Base-by-base conservation (phyloP, 768 basidiomycete genomes). In the Rickenella mellea region DNA sequence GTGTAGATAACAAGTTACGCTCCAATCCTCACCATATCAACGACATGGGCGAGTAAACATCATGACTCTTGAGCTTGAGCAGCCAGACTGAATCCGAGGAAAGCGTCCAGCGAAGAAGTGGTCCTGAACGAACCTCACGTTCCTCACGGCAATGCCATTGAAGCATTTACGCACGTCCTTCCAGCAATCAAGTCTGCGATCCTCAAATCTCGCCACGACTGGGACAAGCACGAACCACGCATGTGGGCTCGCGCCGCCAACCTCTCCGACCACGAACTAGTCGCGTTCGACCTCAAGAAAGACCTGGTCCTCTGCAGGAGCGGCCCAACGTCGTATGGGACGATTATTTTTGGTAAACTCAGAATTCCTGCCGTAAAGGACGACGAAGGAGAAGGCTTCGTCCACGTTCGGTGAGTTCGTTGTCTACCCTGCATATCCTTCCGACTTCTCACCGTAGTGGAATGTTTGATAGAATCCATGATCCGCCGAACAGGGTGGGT, bases 311-410 rank as follows among this genome's bases (percentile, higher is more conserved):
- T 61, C 48, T 56, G 68, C 24, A 66, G 81, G 42, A 78, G 73
- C 51, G 81, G 70, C 4, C 47, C 59, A 27, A 78, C 78, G 26
- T 69, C 77, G 44, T 77, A 87, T 56, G 85, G 85, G 12, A 74
- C 70, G 8, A 74, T 87, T 43, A 73, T 89, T 46, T 57, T 89
- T 9, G 84, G 86, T 21, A 86, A 88, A 68, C 73, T 87, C 56
- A 73, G 71, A 51, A 68, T 87, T 33, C 80, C 82, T 6, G 80
- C 73, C 17, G 63, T 85, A 41, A 64, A 73, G 6, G 83, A 84
- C 52, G 65, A 57, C 24, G 63, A 74, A 51, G 81, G 83, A 22
- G 66, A 68, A 50, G 83, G 83, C 9, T 84, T 70, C 52, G 51
- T 86, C 41, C 83, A 87, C 49, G 73, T 86, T 54, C 73, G 82